These are phyloP conservation scores for Teratosphaeriaceae sp. DNA, from an alignment of 2,329 filamentous ascomycete genomes.

Conservation along the genomic window DNA sequence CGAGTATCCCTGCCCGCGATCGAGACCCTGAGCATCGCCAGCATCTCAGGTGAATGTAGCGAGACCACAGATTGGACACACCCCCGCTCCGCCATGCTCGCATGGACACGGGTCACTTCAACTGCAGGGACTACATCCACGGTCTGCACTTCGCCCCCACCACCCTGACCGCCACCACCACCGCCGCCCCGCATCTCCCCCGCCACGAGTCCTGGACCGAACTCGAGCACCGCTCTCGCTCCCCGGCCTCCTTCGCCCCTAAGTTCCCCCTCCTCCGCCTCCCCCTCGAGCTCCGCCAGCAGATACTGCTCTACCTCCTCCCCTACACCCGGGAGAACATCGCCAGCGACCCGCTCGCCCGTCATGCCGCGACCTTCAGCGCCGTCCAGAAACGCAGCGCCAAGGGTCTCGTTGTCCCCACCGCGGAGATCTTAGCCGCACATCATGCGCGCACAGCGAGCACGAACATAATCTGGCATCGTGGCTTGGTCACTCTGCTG, in stretches of 20 bases:
- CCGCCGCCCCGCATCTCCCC: constrained; percentile 6
- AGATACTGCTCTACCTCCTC: constrained; percentile 37
- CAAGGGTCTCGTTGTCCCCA: constrained; percentile 20
- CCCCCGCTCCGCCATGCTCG: too few species aligned
- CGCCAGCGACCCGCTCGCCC: constrained; percentile 18
- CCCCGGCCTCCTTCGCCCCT: constrained; percentile 21
- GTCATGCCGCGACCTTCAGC: constrained; percentile 24
- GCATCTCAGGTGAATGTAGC: too few species aligned
- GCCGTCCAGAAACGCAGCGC: constrained; percentile 23
- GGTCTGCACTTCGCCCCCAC: constrained; percentile 23
- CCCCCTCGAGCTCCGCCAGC: constrained; percentile 39
- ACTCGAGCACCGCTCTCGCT: constrained; percentile 26
- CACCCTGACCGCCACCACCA: constrained; percentile 9
- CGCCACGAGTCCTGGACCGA: constrained; percentile 27
- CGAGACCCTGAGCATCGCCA: too few species aligned
- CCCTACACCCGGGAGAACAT: constrained; percentile 32
- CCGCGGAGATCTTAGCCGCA: not conserved
- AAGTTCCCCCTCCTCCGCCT: constrained; percentile 31
- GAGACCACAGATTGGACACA: too few species aligned
- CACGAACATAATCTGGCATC: constrained; percentile 34
- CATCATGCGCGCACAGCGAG: not conserved
- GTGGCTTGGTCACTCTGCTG: constrained; percentile 36
- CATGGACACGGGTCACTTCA: constrained; percentile 31
- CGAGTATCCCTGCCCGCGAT: not conserved
- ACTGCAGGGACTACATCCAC: constrained; percentile 31